Evolutionary conservation across 352 stramenopile genomes (phyloP).

Genomic region (Pythium apleroticum): DNA sequence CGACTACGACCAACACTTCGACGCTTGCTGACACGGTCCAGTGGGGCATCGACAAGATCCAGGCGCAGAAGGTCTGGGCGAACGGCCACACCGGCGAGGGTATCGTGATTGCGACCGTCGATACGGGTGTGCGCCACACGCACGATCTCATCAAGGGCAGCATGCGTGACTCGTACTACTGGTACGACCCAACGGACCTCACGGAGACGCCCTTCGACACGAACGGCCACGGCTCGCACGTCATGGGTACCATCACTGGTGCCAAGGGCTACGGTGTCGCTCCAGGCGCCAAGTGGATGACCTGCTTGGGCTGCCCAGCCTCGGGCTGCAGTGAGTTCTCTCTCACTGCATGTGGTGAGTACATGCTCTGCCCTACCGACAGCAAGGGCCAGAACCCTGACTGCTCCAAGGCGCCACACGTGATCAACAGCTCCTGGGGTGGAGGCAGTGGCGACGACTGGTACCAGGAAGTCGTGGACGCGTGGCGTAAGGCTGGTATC

Average conservation of each 20-base stretch:
- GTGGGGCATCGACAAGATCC: slow-evolving; percentile 23
- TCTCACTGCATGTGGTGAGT: slow-evolving; percentile 27
- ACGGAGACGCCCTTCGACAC: slow-evolving; percentile 18
- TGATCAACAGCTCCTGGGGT: slow-evolving; percentile 35
- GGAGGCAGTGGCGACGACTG: background rate
- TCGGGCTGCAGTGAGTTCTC: slow-evolving; percentile 2
- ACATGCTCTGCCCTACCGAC: slow-evolving; percentile 19
- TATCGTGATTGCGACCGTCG: slow-evolving; percentile 26
- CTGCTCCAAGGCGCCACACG: slow-evolving; percentile 32
- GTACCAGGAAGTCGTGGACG: slow-evolving; percentile 21
- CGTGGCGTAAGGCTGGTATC: slow-evolving; percentile 30
- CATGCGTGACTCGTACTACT: slow-evolving; percentile 11
- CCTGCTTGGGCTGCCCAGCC: slow-evolving; percentile 20
- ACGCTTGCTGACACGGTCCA: slow-evolving; percentile 4
- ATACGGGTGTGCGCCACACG: slow-evolving; percentile 28
- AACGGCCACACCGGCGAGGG: slow-evolving; percentile 15
- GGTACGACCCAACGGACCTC: slow-evolving; percentile 29
- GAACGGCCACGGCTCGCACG: slow-evolving; percentile 32
- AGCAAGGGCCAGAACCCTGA: slow-evolving; percentile 23
- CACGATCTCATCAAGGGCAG: slow-evolving; percentile 17
- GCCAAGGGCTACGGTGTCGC: slow-evolving; percentile 28
- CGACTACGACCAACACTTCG: background rate
- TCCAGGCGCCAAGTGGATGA: slow-evolving; percentile 28
- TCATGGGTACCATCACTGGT: slow-evolving; percentile 30
- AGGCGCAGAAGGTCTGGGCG: slow-evolving; percentile 21